These are phyloP conservation scores for Gynochthodes officinalis DNA, from an alignment of 257 asterid genomes.

Conservation along the genomic window DNA sequence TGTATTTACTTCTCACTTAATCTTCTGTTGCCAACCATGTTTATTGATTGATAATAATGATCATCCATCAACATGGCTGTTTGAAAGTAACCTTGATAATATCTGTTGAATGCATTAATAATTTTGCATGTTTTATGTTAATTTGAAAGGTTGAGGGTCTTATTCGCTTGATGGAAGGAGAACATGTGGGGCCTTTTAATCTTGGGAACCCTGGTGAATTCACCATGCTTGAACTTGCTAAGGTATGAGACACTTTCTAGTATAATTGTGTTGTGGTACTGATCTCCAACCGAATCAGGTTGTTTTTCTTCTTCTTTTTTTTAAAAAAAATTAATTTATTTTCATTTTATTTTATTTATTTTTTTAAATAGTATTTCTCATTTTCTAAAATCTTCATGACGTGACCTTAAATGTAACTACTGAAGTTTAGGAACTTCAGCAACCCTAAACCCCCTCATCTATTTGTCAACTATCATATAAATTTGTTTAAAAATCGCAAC, in stretches of 20 bases:
- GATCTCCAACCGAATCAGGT: not conserved
- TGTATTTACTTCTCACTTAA: not conserved
- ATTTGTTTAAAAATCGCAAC: not conserved
- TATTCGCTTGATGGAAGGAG: constrained; percentile 97
- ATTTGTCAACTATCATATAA: not conserved
- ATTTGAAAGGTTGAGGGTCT: constrained; percentile 77
- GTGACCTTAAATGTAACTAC: not conserved
- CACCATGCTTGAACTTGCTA: constrained; percentile 96
- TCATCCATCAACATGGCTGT: too few relatives aligned
- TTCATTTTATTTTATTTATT: too few relatives aligned
- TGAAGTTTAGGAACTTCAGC: not conserved
- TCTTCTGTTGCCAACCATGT: not conserved
- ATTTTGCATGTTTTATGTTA: not conserved
- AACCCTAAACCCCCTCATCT: not conserved
- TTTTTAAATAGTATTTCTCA: not conserved
- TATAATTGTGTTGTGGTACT: not conserved
- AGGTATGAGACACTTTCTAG: constrained; percentile 39
- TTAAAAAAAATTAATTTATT: too few relatives aligned
- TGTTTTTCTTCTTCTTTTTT: too few relatives aligned
- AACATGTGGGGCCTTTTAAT: constrained; percentile 96
- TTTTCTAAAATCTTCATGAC: not conserved
- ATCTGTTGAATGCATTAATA: not conserved
- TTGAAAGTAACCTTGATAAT: not conserved
- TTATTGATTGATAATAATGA: not conserved
- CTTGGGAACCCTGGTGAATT: constrained; percentile 98